A percentile compares a stretch with the other conserved stretches of the same genome.
Evolutionary conservation across 1,284 basidiomycete species (phyloP).

Genomic region (Austroboletus niveus): DNA sequence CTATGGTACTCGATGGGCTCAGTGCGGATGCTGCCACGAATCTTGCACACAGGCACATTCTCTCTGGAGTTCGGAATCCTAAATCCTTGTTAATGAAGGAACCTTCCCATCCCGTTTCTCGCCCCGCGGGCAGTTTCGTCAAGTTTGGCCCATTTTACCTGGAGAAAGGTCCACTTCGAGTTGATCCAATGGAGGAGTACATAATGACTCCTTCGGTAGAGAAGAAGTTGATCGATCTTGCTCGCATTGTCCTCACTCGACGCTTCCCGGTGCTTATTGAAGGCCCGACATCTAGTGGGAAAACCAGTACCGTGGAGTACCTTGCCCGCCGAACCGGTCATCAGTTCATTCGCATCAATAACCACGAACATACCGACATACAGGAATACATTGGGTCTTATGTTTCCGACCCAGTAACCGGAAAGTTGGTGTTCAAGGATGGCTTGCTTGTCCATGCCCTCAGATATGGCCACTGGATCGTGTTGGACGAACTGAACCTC

Average conservation of each 20-base stretch:
- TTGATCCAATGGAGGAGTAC: constrained; percentile 75
- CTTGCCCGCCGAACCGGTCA: constrained; percentile 93
- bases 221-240: constrained; percentile 88
- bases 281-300: constrained; percentile 96
- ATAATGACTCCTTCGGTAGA: constrained; percentile 98
- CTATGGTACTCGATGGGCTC: constrained; percentile 85
- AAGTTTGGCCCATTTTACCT: constrained; percentile 94
- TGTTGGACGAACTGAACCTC: constrained; percentile 96
- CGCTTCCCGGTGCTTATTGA: constrained; percentile 96
- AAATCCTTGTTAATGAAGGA: constrained; percentile 71
- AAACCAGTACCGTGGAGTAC: constrained; percentile 97
- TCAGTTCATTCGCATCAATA: constrained; percentile 97
- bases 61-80: constrained; percentile 81
- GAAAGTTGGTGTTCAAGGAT: constrained; percentile 93
- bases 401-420: constrained; percentile 87
- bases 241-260: constrained; percentile 86
- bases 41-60: constrained; percentile 78
- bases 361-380: constrained; percentile 99
- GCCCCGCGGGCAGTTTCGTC: constrained; percentile 58
- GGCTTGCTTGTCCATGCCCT: constrained; percentile 93
- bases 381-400: constrained; percentile 99
- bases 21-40: constrained; percentile 69
- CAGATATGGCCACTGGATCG: constrained; percentile 95
- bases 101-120: constrained; percentile 55
- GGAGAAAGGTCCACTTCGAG: constrained; percentile 67